phyloP scores from a whole-genome alignment of 1,284 basidiomycete genomes.

The Rhodofomes roseus region DNA sequence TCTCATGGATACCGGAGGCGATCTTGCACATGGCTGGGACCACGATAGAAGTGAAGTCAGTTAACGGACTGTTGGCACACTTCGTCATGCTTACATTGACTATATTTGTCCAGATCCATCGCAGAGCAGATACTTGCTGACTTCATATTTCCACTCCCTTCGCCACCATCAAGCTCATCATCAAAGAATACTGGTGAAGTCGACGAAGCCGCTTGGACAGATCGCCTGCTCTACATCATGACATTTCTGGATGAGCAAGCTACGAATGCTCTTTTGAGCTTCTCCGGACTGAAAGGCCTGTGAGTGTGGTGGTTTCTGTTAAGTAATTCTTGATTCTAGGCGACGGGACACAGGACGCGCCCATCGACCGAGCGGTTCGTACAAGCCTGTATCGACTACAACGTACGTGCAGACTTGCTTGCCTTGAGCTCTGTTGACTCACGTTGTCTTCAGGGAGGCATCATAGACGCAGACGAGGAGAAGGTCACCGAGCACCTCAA shows the following conservation, averaged over 20 bases:
- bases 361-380: slow-evolving; percentile 70
- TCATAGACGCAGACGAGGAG: slow-evolving; percentile 79
- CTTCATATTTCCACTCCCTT: slow-evolving; percentile 80
- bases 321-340: neutral
- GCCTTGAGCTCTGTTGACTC: no score
- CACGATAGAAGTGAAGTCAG: slow-evolving; percentile 57
- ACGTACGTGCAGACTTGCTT: slow-evolving; percentile 48
- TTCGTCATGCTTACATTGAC: neutral
- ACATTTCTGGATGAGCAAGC: slow-evolving; percentile 62
- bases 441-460: slow-evolving; percentile 61
- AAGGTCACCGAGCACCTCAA: slow-evolving; percentile 53
- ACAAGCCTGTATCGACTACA: slow-evolving; percentile 71
- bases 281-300: slow-evolving; percentile 62
- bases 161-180: slow-evolving; percentile 36
- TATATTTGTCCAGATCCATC: slow-evolving; percentile 37
- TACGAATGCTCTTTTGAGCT: slow-evolving; percentile 51
- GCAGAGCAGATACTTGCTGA: slow-evolving; percentile 69
- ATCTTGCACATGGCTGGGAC: slow-evolving; percentile 56
- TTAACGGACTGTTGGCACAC: neutral
- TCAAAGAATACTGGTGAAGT: slow-evolving; percentile 54
- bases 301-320: slow-evolving; percentile 23
- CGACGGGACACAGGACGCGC: slow-evolving; percentile 38
- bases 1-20: slow-evolving; percentile 90
- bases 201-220: slow-evolving; percentile 83
- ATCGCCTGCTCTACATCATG: slow-evolving; percentile 77